These are phyloP conservation scores for Brassica nigra DNA, from an alignment of 345 rosid species.

Conservation along the genomic window DNA sequence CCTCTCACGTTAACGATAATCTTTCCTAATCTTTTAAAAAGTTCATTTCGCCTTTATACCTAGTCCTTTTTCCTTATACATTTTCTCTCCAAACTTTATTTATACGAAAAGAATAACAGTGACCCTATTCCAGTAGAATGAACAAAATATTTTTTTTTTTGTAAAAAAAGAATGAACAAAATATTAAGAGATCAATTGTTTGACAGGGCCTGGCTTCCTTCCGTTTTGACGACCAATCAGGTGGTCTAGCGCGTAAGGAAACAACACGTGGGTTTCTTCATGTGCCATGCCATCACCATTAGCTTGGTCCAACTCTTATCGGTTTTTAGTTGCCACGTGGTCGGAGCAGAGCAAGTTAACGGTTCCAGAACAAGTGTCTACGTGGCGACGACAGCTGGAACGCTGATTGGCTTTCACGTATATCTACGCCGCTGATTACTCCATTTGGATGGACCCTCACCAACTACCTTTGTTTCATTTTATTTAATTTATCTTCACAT, in stretches of 20 bases:
- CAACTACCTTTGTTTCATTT: slow-evolving; percentile 8
- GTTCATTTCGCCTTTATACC: slow-evolving; percentile 1
- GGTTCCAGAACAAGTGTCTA: slow-evolving; percentile 5
- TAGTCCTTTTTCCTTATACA: background rate
- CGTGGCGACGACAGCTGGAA: slow-evolving; percentile 36
- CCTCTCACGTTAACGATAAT: slow-evolving; percentile 32
- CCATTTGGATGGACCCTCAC: slow-evolving; percentile 31
- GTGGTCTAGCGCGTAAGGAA: slow-evolving; percentile 5
- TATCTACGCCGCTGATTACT: slow-evolving; percentile 38
- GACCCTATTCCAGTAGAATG: slow-evolving; percentile 9
- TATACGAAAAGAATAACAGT: slow-evolving; percentile 11
- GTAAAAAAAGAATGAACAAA: too few relatives aligned
- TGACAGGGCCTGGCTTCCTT: slow-evolving; percentile 1
- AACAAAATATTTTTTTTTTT: background rate
- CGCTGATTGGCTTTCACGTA: slow-evolving; percentile 38
- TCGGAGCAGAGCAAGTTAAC: slow-evolving; percentile 8
- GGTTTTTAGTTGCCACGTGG: slow-evolving; percentile 36
- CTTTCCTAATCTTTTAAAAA: slow-evolving; percentile 20
- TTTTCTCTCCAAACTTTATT: slow-evolving; percentile 10
- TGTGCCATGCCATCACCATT: slow-evolving; percentile 23
- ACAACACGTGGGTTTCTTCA: slow-evolving; percentile 29
- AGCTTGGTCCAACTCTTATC: slow-evolving; percentile 23
- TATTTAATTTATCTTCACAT: background rate
- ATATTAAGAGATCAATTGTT: too few relatives aligned
- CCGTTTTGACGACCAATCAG: slow-evolving; percentile 27